Evolutionary conservation across 352 stramenopile genomes (phyloP), one percentile per base, ranked within the genome.

Genomic region (Globisporangium nunn): DNA sequence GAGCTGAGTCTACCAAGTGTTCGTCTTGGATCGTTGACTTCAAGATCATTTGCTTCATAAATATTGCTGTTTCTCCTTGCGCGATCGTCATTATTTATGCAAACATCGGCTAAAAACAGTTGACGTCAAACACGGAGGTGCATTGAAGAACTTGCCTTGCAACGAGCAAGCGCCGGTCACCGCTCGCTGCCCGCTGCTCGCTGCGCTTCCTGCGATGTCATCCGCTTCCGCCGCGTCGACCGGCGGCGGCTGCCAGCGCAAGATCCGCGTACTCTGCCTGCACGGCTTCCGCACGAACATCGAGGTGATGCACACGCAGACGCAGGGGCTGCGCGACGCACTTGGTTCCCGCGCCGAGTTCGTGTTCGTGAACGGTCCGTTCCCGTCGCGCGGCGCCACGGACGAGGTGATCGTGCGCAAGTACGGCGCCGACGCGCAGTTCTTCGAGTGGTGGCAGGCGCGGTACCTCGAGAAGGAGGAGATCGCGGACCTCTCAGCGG

Each of bases 281-380:
- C 74, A 85, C 53, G 74, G 74, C 35, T 85, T 76, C 62, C 74
- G 74, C 43, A 85, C 74, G 11, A 85, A 85, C 57, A 58, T 59
- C 40, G 45, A 70, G 39, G 71, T 85, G 50, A 81, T 85, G 72
- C 37, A 59, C 40, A 64, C 72, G 48, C 74, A 85, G 54, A 74
- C 69, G 14, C 72, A 72, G 14, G 70, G 72, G 0, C 51, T 85
- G 53, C 72, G 68, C 44, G 56, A 62, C 6, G 66, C 61, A 10
- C 52, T 82, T 11, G 70, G 71, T 10, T 39, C 63, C 11, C 61
- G 50, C 28, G 68, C 74, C 17, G 70, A 80, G 52, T 81, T 81
- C 30, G 60, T 72, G 23, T 74, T 75, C 44, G 56, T 85, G 37
- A 70, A 82, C 40, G 74, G 56, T 4, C 67, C 67, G 37, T 71